Base-by-base conservation (phyloP, 2,329 filamentous ascomycete genomes). In the Canariomyces notabilis region DNA sequence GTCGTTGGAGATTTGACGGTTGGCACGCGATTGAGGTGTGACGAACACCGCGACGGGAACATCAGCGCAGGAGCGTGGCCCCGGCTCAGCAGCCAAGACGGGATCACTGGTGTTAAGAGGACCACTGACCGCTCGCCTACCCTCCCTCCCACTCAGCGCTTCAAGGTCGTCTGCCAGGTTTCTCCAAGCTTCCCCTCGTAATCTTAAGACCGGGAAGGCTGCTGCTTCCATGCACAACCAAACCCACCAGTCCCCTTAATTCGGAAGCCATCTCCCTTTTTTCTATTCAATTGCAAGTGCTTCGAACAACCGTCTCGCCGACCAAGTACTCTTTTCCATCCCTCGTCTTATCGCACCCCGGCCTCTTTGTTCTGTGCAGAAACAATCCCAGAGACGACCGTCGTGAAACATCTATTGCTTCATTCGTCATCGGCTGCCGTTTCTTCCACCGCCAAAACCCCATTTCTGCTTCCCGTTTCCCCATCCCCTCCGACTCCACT, bases 141-240 rank as follows among this genome's bases (percentile, higher is more conserved):
- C 26, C 42, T 35, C 23, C 21, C 20, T n/a, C 21, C 14, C 40
- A 29, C 46, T 37, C 44, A 49, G 37, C 45, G 34, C 45, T 46
- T n/a, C n/a, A n/a, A 44, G 46, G 42, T 33, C 37, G 44, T 41
- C 42, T 39, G 35, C 49, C 48, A 46, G 46, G 48, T 51, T 51
- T 51, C 48, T 44, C 40, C 43, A 52, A 53, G 44, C 45, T 47
- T 42, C 38, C 49, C 53, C 51, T 49, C 50, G 48, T 54, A 57
- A 57, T 57, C 51, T 55, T 57, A 57, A 50, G 50, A n/a, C n/a
- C n/a, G n/a, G n/a, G n/a, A n/a, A 54, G 52, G 42, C 46, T 51
- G 44, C 50, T 51, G 40, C 44, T 38, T 47, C n/a, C n/a, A n/a
- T n/a, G 40, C 42, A 42, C 20, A 47, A 51, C 46, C 37, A 48